Evolutionary conservation across 768 basidiomycete genomes (phyloP).

Genomic region (Lactarius tabidus): DNA sequence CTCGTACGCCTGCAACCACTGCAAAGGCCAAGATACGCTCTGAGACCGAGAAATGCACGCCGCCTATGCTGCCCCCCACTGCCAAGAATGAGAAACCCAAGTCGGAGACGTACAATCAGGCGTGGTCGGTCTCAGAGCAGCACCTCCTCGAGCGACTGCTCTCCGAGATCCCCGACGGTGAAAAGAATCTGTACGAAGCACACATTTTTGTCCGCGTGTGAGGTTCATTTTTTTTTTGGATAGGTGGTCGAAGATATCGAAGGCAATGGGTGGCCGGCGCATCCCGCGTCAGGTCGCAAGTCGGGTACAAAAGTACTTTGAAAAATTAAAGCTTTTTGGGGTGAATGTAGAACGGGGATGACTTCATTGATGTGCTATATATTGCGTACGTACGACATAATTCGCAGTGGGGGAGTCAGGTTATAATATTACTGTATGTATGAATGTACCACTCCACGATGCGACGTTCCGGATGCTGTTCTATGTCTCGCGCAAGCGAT

Average conservation of each 20-base stretch:
- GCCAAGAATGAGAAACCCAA: constrained; percentile 38
- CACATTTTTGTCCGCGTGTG: not conserved
- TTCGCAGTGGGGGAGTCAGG: too few relatives aligned
- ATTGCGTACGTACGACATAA: too few relatives aligned
- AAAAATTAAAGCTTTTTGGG: constrained; percentile 76
- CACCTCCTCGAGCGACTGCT: constrained; percentile 69
- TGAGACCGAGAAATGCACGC: not conserved
- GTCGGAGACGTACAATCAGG: constrained; percentile 78
- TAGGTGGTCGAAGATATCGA: constrained; percentile 80
- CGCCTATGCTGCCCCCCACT: not conserved
- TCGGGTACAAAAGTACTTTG: constrained; percentile 84
- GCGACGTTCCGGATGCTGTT: too few relatives aligned
- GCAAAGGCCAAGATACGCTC: constrained; percentile 11
- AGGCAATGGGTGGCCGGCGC: constrained; percentile 71
- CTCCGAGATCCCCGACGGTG: constrained; percentile 72
- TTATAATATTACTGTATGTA: too few relatives aligned
- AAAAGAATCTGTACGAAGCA: constrained; percentile 59
- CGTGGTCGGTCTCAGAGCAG: constrained; percentile 75
- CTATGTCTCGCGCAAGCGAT: too few relatives aligned
- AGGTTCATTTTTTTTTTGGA: constrained; percentile 3
- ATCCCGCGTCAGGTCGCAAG: constrained; percentile 86
- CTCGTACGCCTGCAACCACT: not conserved
- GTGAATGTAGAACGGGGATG: constrained; percentile 37
- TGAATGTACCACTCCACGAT: too few relatives aligned
- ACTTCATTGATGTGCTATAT: not conserved